Conservation (phyloP, 2,329 filamentous ascomycete species). For the Venturia asperata region DNA sequence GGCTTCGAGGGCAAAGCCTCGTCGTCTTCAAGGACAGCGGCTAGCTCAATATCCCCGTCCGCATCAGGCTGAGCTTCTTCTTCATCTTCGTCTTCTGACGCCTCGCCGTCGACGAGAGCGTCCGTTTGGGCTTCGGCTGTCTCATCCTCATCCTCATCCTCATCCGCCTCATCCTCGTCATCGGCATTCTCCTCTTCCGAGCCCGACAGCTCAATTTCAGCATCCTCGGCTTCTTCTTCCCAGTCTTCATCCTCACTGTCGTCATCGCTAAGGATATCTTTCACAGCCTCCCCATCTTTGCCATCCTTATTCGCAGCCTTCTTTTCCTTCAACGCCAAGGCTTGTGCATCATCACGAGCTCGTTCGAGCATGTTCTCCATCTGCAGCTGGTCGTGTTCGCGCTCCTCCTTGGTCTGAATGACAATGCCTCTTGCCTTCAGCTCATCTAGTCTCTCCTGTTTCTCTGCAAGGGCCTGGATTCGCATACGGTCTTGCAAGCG, state of each 20-base stretch:
- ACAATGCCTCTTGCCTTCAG: conserved; percentile 73
- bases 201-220: conserved; percentile 40
- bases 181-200: conserved; percentile 35
- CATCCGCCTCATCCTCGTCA: conserved; percentile 31
- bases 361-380: conserved; percentile 84
- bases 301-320: conserved; percentile 61
- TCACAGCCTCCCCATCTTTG: conserved; percentile 39
- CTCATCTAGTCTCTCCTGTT: conserved; percentile 67
- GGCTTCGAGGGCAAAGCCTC: conserved; percentile 40
- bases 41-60: conserved; percentile 29
- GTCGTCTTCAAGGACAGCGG: conserved; percentile 31
- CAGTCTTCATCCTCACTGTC: conserved; percentile 49
- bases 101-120: conserved; percentile 23
- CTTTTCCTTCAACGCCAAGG: conserved; percentile 70
- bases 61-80: conserved; percentile 29
- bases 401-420: conserved; percentile 79
- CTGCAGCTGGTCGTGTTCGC: conserved; percentile 70
- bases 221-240: conserved; percentile 38
- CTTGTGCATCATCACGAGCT: conserved; percentile 71
- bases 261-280: conserved; percentile 45
- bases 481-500: conserved; percentile 65
- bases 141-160: conserved; percentile 36
- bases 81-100: conserved; percentile 31
- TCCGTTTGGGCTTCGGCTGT: neutral
- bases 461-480: conserved; percentile 70